Evolutionary conservation across 495 filamentous ascomycete species (phyloP).

Genomic region (Halenospora varia): DNA sequence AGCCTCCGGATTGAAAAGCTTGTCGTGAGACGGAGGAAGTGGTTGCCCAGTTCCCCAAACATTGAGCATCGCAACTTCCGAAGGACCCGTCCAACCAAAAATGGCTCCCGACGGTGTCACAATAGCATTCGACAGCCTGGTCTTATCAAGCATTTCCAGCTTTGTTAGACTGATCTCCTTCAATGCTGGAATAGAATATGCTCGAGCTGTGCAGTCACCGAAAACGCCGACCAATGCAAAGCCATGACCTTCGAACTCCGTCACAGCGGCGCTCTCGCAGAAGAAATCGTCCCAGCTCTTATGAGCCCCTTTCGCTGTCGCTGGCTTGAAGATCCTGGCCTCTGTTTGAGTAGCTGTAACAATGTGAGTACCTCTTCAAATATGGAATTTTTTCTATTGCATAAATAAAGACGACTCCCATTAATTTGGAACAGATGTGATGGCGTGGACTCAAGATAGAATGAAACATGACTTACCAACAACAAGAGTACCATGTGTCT

Average conservation of each 20-base stretch:
- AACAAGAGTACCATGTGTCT: slow-evolving; percentile 65
- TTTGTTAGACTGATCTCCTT: slow-evolving; percentile 74
- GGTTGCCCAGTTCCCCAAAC: slow-evolving; percentile 70
- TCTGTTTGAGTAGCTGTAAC: slow-evolving; percentile 63
- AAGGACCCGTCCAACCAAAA: slow-evolving; percentile 84
- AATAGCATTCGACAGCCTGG: slow-evolving; percentile 59
- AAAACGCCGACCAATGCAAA: slow-evolving; percentile 81
- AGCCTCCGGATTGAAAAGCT: slow-evolving; percentile 69
- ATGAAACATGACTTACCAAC: slow-evolving; percentile 37
- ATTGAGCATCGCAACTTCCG: slow-evolving; percentile 74
- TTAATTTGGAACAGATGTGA: too few relatives aligned
- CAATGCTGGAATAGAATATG: slow-evolving; percentile 79
- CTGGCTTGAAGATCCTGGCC: slow-evolving; percentile 80
- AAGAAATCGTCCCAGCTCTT: slow-evolving; percentile 80
- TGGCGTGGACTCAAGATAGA: too few relatives aligned
- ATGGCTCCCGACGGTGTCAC: slow-evolving; percentile 76
- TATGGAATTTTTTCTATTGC: too few relatives aligned
- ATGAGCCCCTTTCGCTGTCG: slow-evolving; percentile 78
- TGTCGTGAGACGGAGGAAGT: slow-evolving; percentile 57
- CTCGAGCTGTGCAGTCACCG: slow-evolving; percentile 69
- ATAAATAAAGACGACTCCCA: too few relatives aligned
- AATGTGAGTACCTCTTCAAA: too few relatives aligned
- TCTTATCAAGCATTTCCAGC: slow-evolving; percentile 65
- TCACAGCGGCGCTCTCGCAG: slow-evolving; percentile 73
- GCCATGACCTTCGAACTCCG: slow-evolving; percentile 65